Evolutionary conservation across 1,284 basidiomycete species (phyloP).

Genomic region (Xerocomus amazonicus): DNA sequence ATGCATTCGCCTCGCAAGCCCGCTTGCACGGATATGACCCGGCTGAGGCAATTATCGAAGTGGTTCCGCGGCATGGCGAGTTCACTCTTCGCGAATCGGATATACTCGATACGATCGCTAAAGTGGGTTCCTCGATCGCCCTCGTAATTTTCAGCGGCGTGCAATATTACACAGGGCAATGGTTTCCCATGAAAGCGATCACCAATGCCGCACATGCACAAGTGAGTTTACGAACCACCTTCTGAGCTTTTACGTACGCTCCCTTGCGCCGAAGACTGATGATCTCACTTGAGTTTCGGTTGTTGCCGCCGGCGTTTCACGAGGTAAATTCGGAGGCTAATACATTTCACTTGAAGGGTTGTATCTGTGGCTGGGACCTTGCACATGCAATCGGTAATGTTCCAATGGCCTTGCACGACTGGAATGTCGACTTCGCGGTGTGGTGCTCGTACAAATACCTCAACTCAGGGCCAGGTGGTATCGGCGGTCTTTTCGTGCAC

Average conservation of each 20-base stretch:
- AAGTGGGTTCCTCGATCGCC: conserved; percentile 74
- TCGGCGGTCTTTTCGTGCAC: conserved; percentile 91
- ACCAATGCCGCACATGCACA: conserved; percentile 81
- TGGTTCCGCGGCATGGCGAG: conserved; percentile 81
- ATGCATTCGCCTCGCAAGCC: conserved; percentile 91
- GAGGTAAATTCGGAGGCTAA: conserved; percentile 15
- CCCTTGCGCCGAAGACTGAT: conserved; percentile 7
- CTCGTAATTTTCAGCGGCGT: conserved; percentile 88
- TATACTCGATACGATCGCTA: conserved; percentile 75
- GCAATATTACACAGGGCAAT: conserved; percentile 98
- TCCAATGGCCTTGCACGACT: conserved; percentile 84
- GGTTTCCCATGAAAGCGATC: conserved; percentile 84
- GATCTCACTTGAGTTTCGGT: conserved; percentile 4
- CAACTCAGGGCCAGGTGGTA: conserved; percentile 93
- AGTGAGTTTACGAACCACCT: conserved; percentile 41
- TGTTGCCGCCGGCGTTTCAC: conserved; percentile 8
- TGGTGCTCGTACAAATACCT: conserved; percentile 99
- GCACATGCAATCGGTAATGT: conserved; percentile 97
- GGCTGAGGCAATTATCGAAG: conserved; percentile 69
- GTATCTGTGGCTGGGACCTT: conserved; percentile 92
- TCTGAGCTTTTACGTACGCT: conserved; percentile 29
- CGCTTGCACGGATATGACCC: conserved; percentile 79
- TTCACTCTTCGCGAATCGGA: conserved; percentile 87
- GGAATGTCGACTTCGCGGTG: conserved; percentile 95
- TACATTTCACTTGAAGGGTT: conserved; percentile 55